phyloP scores from a whole-genome alignment of 495 filamentous ascomycete genomes.

The Xylaria intraflava region DNA sequence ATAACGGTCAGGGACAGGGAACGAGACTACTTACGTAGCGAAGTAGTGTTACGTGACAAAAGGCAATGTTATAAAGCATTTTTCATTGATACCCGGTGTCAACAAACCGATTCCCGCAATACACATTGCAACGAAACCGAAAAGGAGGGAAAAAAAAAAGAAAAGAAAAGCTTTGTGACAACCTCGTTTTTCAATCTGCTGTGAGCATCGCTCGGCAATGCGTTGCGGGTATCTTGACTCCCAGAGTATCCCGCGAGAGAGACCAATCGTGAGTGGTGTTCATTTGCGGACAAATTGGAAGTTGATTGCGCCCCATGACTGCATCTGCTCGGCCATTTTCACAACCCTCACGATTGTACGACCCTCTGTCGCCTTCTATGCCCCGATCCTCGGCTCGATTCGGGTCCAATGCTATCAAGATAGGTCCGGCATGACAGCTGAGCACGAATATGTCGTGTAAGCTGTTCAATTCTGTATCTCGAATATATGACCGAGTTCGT shows the following conservation, averaged over 20 bases:
- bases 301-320: background rate
- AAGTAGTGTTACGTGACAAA: slow-evolving; percentile 14
- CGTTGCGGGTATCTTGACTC: background rate
- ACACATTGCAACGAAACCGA: background rate
- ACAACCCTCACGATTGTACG: background rate
- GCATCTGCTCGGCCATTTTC: background rate
- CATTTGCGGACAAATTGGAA: background rate
- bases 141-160: slow-evolving; percentile 1
- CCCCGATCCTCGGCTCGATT: background rate
- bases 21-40: slow-evolving; percentile 13
- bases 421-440: too few relatives aligned
- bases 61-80: slow-evolving; percentile 13
- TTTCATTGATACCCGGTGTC: slow-evolving; percentile 14
- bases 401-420: too few relatives aligned
- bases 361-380: background rate
- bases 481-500: too few relatives aligned
- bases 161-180: slow-evolving; percentile 6
- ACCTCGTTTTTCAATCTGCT: background rate
- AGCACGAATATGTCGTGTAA: too few relatives aligned
- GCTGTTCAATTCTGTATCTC: too few relatives aligned
- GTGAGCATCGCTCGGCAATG: background rate
- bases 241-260: background rate
- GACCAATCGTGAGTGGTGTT: background rate
- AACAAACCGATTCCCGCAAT: slow-evolving; percentile 2
- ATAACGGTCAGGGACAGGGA: slow-evolving; percentile 13